phyloP scores from a whole-genome alignment of 192 early-diverging fungal genomes.

The Coemansia sp. region DNA sequence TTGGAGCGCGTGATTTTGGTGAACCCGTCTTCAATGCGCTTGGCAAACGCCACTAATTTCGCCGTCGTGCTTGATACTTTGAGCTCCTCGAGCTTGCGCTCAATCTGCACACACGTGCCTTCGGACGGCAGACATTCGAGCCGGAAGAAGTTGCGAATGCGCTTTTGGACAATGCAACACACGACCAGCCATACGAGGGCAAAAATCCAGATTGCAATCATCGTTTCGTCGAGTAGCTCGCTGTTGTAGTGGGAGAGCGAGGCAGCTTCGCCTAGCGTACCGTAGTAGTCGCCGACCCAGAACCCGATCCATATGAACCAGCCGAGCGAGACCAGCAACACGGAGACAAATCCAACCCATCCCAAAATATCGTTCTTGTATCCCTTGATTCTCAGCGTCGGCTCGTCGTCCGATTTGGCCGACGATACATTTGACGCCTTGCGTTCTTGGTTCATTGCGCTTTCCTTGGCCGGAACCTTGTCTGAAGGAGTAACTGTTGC shows the following conservation, averaged over 20 bases:
- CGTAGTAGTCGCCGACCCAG: conserved; percentile 78
- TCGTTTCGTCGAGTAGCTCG: conserved; percentile 60
- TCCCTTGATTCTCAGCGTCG: conserved; percentile 41
- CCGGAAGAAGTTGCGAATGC: conserved; percentile 72
- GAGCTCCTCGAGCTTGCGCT: conserved; percentile 54
- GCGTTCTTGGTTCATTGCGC: neutral
- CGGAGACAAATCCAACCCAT: conserved; percentile 50
- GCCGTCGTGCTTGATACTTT: conserved; percentile 73
- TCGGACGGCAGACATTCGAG: conserved; percentile 55
- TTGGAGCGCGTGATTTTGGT: conserved; percentile 43
- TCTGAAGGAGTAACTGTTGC: conserved; percentile 11
- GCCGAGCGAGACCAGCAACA: conserved; percentile 57
- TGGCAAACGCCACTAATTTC: conserved; percentile 65
- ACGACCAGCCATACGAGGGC: conserved; percentile 67
- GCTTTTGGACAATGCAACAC: conserved; percentile 47
- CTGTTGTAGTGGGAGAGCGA: conserved; percentile 60
- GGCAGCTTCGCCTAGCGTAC: conserved; percentile 57
- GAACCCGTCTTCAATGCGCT: conserved; percentile 47
- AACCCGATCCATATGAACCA: conserved; percentile 69
- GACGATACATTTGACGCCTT: conserved; percentile 12
- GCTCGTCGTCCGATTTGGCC: neutral
- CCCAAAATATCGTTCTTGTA: conserved; percentile 62
- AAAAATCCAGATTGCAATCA: conserved; percentile 75
- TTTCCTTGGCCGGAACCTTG: conserved; percentile 18
- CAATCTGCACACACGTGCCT: conserved; percentile 58